Evolutionary conservation across 1,284 basidiomycete species (phyloP).

Genomic region (Ustilago sp.): DNA sequence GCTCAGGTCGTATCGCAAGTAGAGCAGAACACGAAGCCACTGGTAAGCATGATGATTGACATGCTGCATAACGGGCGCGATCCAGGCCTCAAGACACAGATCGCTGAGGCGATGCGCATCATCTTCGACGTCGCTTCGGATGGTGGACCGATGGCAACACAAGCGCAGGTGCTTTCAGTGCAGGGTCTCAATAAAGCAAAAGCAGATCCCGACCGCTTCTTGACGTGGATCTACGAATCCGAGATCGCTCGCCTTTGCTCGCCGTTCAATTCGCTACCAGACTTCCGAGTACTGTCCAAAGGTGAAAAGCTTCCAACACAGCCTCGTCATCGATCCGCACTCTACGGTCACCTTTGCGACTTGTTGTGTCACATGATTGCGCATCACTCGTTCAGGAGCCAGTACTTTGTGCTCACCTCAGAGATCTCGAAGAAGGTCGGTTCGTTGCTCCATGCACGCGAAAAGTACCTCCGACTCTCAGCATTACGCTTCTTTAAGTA

Average conservation of each 20-base stretch:
- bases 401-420: constrained; percentile 81
- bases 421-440: constrained; percentile 60
- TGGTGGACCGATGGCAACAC: constrained; percentile 66
- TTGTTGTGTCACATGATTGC: constrained; percentile 86
- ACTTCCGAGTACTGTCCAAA: constrained; percentile 72
- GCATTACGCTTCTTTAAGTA: constrained; percentile 87
- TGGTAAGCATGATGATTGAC: constrained; percentile 72
- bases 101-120: constrained; percentile 87
- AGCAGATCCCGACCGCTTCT: constrained; percentile 88
- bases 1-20: constrained; percentile 85
- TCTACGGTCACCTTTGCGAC: constrained; percentile 76
- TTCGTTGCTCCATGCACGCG: constrained; percentile 77
- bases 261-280: constrained; percentile 82
- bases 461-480: constrained; percentile 80
- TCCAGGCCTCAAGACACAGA: constrained; percentile 87
- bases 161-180: constrained; percentile 68
- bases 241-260: constrained; percentile 81
- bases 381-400: constrained; percentile 84
- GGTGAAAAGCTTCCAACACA: constrained; percentile 39
- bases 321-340: constrained; percentile 47
- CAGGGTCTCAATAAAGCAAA: constrained; percentile 72
- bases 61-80: constrained; percentile 80
- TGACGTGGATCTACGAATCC: constrained; percentile 88
- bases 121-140: constrained; percentile 77
- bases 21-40: constrained; percentile 64